A percentile compares a stretch with the other conserved stretches of the same genome.
Evolutionary conservation across 2,329 filamentous ascomycete species (phyloP).

Genomic region (Trichoderma asperellum): DNA sequence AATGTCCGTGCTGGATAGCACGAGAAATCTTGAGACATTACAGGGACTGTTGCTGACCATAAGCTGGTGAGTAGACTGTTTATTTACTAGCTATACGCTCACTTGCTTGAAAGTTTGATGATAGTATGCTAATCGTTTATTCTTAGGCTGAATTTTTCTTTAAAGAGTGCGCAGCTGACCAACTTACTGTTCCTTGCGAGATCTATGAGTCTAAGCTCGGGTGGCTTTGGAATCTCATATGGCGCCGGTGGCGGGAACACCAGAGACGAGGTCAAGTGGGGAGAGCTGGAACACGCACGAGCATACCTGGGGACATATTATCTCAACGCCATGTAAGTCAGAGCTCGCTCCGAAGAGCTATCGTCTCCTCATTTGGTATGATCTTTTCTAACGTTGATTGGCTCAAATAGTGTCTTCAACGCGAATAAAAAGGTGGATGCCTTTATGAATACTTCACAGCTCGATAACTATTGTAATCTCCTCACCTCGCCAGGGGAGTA

Average conservation of each 20-base stretch:
- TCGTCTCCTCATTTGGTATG: not conserved
- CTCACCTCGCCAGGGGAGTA: constrained; percentile 49
- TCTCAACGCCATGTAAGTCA: constrained; percentile 51
- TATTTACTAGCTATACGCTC: not conserved
- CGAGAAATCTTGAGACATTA: constrained; percentile 51
- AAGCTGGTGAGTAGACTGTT: constrained; percentile 46
- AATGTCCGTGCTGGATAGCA: constrained; percentile 47
- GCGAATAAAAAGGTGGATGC: constrained; percentile 54
- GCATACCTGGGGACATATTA: constrained; percentile 57
- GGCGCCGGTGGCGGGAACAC: not conserved
- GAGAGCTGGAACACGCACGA: constrained; percentile 49
- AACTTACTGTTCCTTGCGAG: constrained; percentile 54
- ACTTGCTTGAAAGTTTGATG: not conserved
- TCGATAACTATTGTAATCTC: constrained; percentile 49
- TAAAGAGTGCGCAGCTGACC: constrained; percentile 55
- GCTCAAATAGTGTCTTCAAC: constrained; percentile 44
- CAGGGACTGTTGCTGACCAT: constrained; percentile 52
- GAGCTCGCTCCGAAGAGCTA: no score
- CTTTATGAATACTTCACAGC: constrained; percentile 51
- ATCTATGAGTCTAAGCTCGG: constrained; percentile 51
- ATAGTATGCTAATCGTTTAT: not conserved
- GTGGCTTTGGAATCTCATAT: constrained; percentile 31
- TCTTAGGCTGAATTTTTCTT: constrained; percentile 51
- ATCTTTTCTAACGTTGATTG: not conserved
- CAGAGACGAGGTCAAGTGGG: constrained; percentile 34